Percentiles rank a stretch among this genome's conserved stretches.
These are phyloP conservation scores for Jatropha podagrica DNA, from an alignment of 441 rosid genomes.

Conservation along the genomic window DNA sequence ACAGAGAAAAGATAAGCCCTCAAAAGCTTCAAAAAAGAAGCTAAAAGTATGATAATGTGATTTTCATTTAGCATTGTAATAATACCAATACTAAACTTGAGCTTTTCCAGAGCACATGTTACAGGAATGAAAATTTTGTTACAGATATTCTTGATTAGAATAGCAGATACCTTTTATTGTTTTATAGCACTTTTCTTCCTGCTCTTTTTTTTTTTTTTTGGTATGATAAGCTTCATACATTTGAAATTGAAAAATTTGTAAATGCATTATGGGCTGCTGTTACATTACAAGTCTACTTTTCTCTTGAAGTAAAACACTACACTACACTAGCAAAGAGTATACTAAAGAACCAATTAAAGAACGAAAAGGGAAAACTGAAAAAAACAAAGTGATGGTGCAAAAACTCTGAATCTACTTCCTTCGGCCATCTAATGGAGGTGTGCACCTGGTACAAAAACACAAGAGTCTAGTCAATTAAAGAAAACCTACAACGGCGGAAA, in stretches of 20 bases:
- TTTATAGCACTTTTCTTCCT: neutral
- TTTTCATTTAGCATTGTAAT: conserved; percentile 2
- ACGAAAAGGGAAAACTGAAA: neutral
- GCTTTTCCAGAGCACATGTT: neutral
- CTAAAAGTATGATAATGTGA: conserved; percentile 30
- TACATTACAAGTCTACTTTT: conserved; percentile 12
- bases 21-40: conserved; percentile 35
- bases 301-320: conserved; percentile 6
- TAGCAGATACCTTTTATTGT: neutral
- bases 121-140: neutral
- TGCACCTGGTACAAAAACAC: conserved; percentile 37
- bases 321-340: conserved; percentile 19
- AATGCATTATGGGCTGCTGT: conserved; percentile 19
- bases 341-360: conserved; percentile 13
- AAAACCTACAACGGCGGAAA: conserved; percentile 26
- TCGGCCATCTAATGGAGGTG: conserved; percentile 27
- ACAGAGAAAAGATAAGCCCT: conserved; percentile 25
- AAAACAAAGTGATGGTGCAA: conserved; percentile 19
- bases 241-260: conserved; percentile 15
- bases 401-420: conserved; percentile 27
- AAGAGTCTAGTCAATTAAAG: conserved; percentile 22
- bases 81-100: conserved; percentile 3
- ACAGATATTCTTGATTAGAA: neutral
- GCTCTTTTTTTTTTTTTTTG: neutral
- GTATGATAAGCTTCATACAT: conserved; percentile 3